phyloP scores from a whole-genome alignment of 257 asterid genomes.

The Oldenlandia corymbosa region DNA sequence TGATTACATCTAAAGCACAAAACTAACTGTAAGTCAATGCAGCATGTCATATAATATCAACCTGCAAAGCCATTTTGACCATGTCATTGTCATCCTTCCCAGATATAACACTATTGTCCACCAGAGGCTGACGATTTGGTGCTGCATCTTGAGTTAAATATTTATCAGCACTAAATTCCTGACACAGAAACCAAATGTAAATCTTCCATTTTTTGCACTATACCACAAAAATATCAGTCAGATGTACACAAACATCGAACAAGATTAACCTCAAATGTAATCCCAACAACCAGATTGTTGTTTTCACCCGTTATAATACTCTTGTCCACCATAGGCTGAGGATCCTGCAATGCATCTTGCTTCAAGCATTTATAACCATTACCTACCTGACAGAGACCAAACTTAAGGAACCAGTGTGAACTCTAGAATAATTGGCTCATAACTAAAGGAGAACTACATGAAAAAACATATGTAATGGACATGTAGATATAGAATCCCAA shows the following conservation, averaged over 20 bases:
- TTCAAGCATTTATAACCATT: slow-evolving; percentile 12
- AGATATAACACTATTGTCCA: slow-evolving; percentile 13
- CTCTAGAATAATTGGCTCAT: background rate
- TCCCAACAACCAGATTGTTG: slow-evolving; percentile 1
- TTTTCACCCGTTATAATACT: slow-evolving; percentile 9
- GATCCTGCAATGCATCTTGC: slow-evolving; percentile 7
- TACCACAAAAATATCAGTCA: background rate
- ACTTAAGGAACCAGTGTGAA: too few relatives aligned
- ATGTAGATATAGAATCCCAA: background rate
- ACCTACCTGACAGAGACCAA: slow-evolving; percentile 8
- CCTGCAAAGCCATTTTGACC: slow-evolving; percentile 8
- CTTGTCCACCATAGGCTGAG: slow-evolving; percentile 11
- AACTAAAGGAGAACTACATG: background rate
- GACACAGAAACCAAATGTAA: too few relatives aligned
- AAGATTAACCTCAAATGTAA: slow-evolving; percentile 14
- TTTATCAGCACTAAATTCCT: background rate
- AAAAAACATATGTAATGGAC: background rate
- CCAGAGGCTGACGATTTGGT: background rate
- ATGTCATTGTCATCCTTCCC: slow-evolving; percentile 12
- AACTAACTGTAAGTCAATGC: background rate
- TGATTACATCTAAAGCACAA: background rate
- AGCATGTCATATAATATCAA: slow-evolving; percentile 15
- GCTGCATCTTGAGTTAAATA: slow-evolving; percentile 13
- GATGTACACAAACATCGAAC: slow-evolving; percentile 8
- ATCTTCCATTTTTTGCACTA: background rate